Conservation (phyloP, 192 early-diverging fungal species). For the Allomyces arbusculus region DNA sequence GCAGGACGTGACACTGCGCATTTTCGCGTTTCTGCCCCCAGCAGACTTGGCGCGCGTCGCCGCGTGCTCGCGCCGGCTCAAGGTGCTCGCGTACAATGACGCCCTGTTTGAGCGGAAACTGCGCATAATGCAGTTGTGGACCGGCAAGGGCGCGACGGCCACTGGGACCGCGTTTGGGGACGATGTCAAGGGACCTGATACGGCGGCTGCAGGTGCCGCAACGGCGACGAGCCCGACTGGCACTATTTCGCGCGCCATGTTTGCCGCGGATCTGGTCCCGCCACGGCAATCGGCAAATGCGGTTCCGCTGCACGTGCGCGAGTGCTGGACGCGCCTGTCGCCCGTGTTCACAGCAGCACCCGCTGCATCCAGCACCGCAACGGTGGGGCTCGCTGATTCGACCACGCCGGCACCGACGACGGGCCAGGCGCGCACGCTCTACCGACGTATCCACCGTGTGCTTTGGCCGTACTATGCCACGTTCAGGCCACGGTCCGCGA, state of each 20-base stretch:
- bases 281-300: neutral
- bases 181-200: slow-evolving; percentile 31
- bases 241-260: too few species aligned
- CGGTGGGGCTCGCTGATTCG: too few species aligned
- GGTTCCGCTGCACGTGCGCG: neutral
- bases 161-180: slow-evolving; percentile 33
- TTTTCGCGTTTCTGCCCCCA: slow-evolving; percentile 23
- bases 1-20: slow-evolving; percentile 22
- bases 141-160: slow-evolving; percentile 14
- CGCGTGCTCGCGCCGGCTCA: slow-evolving; percentile 42
- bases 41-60: slow-evolving; percentile 26
- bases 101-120: slow-evolving; percentile 53
- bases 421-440: neutral
- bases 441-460: neutral
- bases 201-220: slow-evolving; percentile 16
- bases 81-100: slow-evolving; percentile 57
- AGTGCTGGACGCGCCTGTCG: neutral
- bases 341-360: neutral
- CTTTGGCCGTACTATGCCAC: neutral
- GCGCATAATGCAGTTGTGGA: slow-evolving; percentile 22
- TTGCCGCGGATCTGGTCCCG: too few species aligned
- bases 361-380: too few species aligned
- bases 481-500: neutral
- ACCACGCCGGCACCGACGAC: too few species aligned
- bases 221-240: too few species aligned